Evolutionary conservation across 768 basidiomycete species (phyloP), one percentile per base, ranked within the genome.

Genomic region (Rhizopogon sp.): DNA sequence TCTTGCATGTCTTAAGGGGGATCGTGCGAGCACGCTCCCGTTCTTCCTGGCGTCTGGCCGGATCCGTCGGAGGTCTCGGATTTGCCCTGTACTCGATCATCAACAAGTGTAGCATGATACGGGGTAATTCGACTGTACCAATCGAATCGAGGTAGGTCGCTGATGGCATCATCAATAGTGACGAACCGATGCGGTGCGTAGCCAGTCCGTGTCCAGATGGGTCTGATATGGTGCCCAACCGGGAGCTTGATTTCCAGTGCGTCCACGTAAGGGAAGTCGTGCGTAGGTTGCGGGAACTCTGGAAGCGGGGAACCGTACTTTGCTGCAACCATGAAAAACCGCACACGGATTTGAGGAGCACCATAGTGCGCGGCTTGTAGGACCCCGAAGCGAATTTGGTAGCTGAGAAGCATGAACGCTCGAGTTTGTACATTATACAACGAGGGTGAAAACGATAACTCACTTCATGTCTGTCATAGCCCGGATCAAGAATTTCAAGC

Each of bases 91-190:
- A 4, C 39, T 14, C 14, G 28, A 39, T 29, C 13, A 50, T 1
- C 1, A 16, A 22, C 50, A 16, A 29, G 11, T 10, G 31, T 20
- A 17, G 13, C 28, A 11, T 28, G 17, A 16, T 11, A 50, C 1
- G 28, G 3, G 16, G 35, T 53, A 25, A 20, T 13, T 8, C 5
- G 10, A 28, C 57, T 73, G 8, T 63, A 89, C 90, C 88, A 92
- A 54, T 93, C 85, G 65, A 86, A 93, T 3, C 67, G 76, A 3
- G 80, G 83, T 8, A 93, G 72, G 64, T 93, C 90, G 3, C 77
- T 72, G 47, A 92, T 89, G 1, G 90, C 88, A 63, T 90, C 88
- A 20, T 80, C 77, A 41, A 90, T 78, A 0, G 81, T 79, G 20
- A 90, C 80, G 58, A 73, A 73, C 7, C 70, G 72, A 64, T 85